A percentile compares a stretch with the other conserved stretches of the same genome.
Evolutionary conservation across 306 rosid species (phyloP).

Genomic region (Comarum palustre): DNA sequence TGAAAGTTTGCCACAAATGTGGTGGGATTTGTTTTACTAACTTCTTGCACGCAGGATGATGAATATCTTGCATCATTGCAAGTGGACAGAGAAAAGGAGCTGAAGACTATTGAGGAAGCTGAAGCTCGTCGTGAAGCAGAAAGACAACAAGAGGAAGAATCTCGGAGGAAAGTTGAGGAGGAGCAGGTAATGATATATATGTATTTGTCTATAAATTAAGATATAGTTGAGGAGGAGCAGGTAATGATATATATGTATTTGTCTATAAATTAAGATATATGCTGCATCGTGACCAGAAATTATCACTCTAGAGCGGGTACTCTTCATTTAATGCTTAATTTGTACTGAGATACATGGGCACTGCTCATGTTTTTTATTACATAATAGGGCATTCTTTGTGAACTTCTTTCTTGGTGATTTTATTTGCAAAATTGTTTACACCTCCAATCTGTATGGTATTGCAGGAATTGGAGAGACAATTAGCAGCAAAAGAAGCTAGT

Average conservation of each 20-base stretch:
- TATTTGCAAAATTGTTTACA: conserved; percentile 22
- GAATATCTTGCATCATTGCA: conserved; percentile 84
- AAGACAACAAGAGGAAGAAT: conserved; percentile 68
- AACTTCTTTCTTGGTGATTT: not conserved
- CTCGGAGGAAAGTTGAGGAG: conserved; percentile 64
- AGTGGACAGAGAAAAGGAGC: conserved; percentile 88
- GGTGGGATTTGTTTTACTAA: conserved; percentile 6
- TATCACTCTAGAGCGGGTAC: too few species aligned
- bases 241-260: too few species aligned
- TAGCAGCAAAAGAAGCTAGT: conserved; percentile 72
- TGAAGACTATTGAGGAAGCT: conserved; percentile 71
- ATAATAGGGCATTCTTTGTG: conserved; percentile 7
- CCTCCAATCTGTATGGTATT: conserved; percentile 27
- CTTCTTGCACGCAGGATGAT: conserved; percentile 67
- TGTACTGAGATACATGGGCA: too few species aligned
- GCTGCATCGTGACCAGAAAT: too few species aligned
- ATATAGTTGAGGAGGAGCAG: too few species aligned
- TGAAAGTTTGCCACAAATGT: conserved; percentile 13
- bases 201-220: not conserved
- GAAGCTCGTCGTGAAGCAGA: conserved; percentile 80
- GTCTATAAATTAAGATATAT: too few species aligned
- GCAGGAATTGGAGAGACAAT: conserved; percentile 79
- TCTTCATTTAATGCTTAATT: too few species aligned
- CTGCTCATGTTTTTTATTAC: too few species aligned
- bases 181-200: conserved; percentile 53